Conservation (phyloP, 306 rosid species). For the Lotus japonicus region DNA sequence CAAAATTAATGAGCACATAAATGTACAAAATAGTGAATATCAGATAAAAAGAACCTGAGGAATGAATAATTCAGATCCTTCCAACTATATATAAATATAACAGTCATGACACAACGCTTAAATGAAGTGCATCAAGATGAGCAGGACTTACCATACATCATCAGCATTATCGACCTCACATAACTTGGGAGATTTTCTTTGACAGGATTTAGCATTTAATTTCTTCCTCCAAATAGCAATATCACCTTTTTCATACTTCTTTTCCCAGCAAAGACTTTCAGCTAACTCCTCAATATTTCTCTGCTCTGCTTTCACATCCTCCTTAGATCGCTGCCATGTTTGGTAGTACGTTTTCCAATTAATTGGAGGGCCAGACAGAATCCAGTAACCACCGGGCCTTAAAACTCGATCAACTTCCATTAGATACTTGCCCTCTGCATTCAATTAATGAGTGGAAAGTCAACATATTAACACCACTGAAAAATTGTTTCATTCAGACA, state of each 20-base stretch:
- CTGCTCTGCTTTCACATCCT: conserved; percentile 82
- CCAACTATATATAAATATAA: background rate
- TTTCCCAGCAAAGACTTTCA: conserved; percentile 93
- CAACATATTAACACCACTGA: conserved; percentile 1
- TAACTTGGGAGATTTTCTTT: conserved; percentile 34
- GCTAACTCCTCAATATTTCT: conserved; percentile 73
- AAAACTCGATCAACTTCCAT: conserved; percentile 97
- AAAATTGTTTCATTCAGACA: conserved; percentile 1
- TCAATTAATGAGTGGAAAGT: conserved; percentile 11
- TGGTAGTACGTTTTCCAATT: conserved; percentile 94
- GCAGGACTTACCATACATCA: conserved; percentile 69
- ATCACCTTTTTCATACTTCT: conserved; percentile 95
- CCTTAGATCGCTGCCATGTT: conserved; percentile 81
- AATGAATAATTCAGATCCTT: background rate
- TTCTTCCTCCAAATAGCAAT: conserved; percentile 88
- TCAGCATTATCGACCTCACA: conserved; percentile 60
- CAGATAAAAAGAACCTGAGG: background rate
- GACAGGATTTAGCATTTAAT: conserved; percentile 59
- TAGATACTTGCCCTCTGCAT: conserved; percentile 78
- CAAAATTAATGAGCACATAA: background rate
- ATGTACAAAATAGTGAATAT: background rate
- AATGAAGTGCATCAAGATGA: background rate
- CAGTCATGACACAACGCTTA: background rate
- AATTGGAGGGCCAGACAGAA: conserved; percentile 96
- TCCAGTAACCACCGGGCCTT: conserved; percentile 97